Conservation (phyloP, 1,284 basidiomycete species). For the Cryptococcus amylolentus region DNA sequence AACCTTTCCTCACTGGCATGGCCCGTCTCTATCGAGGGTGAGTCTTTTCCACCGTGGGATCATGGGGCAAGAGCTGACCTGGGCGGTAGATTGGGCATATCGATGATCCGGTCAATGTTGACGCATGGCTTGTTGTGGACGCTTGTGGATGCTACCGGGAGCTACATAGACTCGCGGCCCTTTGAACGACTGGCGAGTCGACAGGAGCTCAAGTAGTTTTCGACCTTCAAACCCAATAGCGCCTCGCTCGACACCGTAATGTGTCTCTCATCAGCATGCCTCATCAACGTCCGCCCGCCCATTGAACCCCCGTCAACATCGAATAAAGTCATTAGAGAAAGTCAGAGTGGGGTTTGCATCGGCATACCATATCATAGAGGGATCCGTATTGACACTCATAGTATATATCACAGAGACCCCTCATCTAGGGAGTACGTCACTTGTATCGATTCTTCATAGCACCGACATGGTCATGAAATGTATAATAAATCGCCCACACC, state of each 20-base stretch:
- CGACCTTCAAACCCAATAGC: too few species aligned
- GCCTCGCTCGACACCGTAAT: neutral
- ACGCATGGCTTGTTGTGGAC: constrained; percentile 51
- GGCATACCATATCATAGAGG: too few species aligned
- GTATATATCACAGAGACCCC: too few species aligned
- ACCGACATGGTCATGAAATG: too few species aligned
- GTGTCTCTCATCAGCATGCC: neutral
- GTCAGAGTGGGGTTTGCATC: too few species aligned
- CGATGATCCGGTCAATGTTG: constrained; percentile 48
- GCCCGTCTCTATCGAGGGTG: constrained; percentile 45
- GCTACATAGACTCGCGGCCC: constrained; percentile 45
- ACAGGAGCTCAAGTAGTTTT: neutral
- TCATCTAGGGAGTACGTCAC: too few species aligned
- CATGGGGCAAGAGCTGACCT: neutral
- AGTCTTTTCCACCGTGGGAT: constrained; percentile 3
- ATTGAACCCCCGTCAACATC: too few species aligned
- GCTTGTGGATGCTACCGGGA: constrained; percentile 43
- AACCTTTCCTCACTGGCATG: constrained; percentile 43
- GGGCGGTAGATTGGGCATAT: constrained; percentile 40
- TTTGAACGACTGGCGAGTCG: constrained; percentile 23
- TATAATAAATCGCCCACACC: too few species aligned
- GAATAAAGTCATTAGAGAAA: too few species aligned
- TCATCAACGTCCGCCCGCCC: neutral
- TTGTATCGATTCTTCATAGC: too few species aligned
- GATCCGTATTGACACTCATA: too few species aligned